Conservation (phyloP, 202 grass and related monocot genomes). For the Elaeis oleifera region DNA sequence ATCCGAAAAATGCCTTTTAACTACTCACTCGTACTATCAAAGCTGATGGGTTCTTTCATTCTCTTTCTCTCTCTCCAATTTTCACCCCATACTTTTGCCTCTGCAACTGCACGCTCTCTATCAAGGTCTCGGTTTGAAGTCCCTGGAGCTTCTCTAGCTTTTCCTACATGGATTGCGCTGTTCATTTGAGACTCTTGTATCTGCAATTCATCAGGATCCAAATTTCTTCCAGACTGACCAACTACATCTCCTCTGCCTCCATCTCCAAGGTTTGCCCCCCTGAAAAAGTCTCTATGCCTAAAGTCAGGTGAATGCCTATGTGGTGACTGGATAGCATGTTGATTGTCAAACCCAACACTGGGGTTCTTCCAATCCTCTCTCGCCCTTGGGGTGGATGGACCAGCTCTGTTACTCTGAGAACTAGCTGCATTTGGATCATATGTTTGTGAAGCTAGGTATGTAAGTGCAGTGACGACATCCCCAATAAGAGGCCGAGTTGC, state of each 20-base stretch:
- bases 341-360: slow-evolving; percentile 3
- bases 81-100: slow-evolving; percentile 31
- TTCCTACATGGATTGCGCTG: slow-evolving; percentile 4
- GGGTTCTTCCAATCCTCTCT: slow-evolving; percentile 19
- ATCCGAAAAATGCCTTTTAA: no score
- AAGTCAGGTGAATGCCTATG: background rate
- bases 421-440: slow-evolving; percentile 20
- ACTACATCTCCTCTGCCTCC: no score
- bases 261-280: no score
- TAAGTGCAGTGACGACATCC: slow-evolving; percentile 54
- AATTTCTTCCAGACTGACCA: no score
- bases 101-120: slow-evolving; percentile 36
- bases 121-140: slow-evolving; percentile 9
- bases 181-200: slow-evolving; percentile 2
- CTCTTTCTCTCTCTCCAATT: no score
- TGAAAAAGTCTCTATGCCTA: background rate
- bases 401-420: slow-evolving; percentile 10
- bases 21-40: no score
- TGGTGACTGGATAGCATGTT: slow-evolving; percentile 17
- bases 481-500: slow-evolving; percentile 42
- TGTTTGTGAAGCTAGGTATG: slow-evolving; percentile 54
- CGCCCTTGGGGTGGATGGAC: slow-evolving; percentile 23
- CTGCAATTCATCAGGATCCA: no score
- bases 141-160: slow-evolving; percentile 29
- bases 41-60: no score